Conservation (phyloP, 352 stramenopile genomes). For the Saprolegnia diclina region DNA sequence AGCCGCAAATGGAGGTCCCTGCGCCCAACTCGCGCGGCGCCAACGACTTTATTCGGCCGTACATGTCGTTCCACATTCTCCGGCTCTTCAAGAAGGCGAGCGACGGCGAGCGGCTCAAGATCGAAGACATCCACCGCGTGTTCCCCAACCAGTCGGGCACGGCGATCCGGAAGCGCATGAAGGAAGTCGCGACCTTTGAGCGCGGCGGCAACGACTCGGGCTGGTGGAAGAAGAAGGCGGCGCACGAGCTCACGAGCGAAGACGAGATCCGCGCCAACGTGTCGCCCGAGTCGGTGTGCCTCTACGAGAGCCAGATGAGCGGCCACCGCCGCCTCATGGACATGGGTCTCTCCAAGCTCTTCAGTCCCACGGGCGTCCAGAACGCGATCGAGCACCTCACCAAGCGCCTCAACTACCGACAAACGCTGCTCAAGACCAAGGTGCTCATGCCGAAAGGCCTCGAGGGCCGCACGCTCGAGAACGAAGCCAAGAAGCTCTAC, state of each 20-base stretch:
- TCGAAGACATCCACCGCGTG: slow-evolving; percentile 72
- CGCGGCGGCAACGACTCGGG: slow-evolving; percentile 73
- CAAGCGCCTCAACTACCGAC: slow-evolving; percentile 58
- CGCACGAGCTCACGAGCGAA: slow-evolving; percentile 55
- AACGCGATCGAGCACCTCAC: slow-evolving; percentile 64
- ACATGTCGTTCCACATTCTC: slow-evolving; percentile 84
- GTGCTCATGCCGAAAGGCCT: slow-evolving; percentile 50
- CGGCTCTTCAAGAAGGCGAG: slow-evolving; percentile 78
- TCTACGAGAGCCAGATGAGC: slow-evolving; percentile 86
- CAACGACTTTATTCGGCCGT: slow-evolving; percentile 81
- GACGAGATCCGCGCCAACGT: slow-evolving; percentile 73
- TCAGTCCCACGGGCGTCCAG: slow-evolving; percentile 68
- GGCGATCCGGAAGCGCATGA: slow-evolving; percentile 81
- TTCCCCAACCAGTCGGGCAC: slow-evolving; percentile 79
- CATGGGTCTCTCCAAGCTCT: slow-evolving; percentile 73
- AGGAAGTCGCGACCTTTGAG: slow-evolving; percentile 80
- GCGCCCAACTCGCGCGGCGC: slow-evolving; percentile 70
- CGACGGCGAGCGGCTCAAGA: slow-evolving; percentile 71
- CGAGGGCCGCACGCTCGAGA: slow-evolving; percentile 49
- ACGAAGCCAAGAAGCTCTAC: slow-evolving; percentile 61
- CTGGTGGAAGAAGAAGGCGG: slow-evolving; percentile 78
- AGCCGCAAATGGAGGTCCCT: slow-evolving; percentile 77
- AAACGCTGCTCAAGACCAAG: slow-evolving; percentile 44
- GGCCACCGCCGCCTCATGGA: slow-evolving; percentile 71
- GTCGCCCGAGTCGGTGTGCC: slow-evolving; percentile 68